These are phyloP conservation scores for Xylaria acuta DNA, from an alignment of 495 filamentous ascomycete species.

Conservation along the genomic window DNA sequence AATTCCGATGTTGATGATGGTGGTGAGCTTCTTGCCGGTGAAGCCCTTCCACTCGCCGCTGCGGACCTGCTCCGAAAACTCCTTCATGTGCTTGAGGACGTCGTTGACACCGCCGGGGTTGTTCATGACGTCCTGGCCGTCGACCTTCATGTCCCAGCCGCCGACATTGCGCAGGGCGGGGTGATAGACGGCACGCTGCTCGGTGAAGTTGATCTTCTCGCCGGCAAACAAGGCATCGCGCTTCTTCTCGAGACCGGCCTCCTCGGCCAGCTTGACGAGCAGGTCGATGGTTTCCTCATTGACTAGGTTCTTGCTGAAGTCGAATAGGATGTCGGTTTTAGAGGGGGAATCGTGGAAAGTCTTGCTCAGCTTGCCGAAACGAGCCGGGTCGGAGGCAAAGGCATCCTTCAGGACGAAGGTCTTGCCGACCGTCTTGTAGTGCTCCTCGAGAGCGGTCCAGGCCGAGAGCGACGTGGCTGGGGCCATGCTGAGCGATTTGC, in stretches of 20 bases:
- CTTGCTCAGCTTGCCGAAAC: constrained; percentile 89
- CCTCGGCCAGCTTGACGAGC: constrained; percentile 85
- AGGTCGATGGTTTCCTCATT: constrained; percentile 89
- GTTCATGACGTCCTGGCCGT: constrained; percentile 95
- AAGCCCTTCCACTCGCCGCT: constrained; percentile 98
- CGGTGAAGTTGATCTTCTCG: constrained; percentile 99
- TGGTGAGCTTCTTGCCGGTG: constrained; percentile 96
- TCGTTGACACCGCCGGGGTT: constrained; percentile 71
- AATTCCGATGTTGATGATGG: constrained; percentile 96
- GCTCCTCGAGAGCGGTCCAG: constrained; percentile 88
- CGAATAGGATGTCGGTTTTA: constrained; percentile 82
- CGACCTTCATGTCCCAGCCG: constrained; percentile 87
- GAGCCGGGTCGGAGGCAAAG: constrained; percentile 85
- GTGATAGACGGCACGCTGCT: constrained; percentile 95
- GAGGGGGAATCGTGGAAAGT: constrained; percentile 73
- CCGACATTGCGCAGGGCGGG: constrained; percentile 87
- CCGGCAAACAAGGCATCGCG: constrained; percentile 96
- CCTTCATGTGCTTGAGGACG: constrained; percentile 95
- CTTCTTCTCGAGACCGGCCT: constrained; percentile 89
- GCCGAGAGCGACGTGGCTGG: constrained; percentile 82
- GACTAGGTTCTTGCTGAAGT: constrained; percentile 99
- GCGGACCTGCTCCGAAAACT: constrained; percentile 91
- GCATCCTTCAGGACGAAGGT: constrained; percentile 90
- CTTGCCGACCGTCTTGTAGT: constrained; percentile 82
- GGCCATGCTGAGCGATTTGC: constrained; percentile 48